phyloP scores from a whole-genome alignment of 2,329 filamentous ascomycete genomes.

The Fusarium floridanum region DNA sequence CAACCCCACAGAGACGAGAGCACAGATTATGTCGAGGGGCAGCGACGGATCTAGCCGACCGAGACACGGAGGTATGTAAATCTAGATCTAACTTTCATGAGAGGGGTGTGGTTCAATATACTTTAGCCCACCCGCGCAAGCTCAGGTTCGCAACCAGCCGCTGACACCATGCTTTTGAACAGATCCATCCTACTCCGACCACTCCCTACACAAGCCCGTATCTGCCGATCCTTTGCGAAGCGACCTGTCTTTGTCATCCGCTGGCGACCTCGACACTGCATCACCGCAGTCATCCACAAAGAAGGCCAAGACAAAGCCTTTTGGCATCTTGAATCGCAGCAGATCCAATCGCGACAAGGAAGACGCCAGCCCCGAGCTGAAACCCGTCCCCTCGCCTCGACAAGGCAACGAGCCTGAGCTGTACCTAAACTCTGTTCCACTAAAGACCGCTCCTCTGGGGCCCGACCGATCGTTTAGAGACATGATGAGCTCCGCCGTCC shows the following conservation, averaged over 20 bases:
- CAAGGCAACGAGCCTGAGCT: slow-evolving; percentile 46
- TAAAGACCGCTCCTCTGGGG: slow-evolving; percentile 73
- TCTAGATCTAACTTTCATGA: slow-evolving; percentile 29
- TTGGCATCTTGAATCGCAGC: slow-evolving; percentile 65
- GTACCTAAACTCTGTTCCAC: slow-evolving; percentile 50
- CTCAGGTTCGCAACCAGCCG: slow-evolving; percentile 23
- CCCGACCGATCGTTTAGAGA: slow-evolving; percentile 77
- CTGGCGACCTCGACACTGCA: slow-evolving; percentile 60
- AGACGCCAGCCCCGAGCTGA: slow-evolving; percentile 55
- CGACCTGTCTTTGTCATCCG: slow-evolving; percentile 65
- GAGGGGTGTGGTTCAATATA: slow-evolving; percentile 21
- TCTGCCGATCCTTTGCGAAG: slow-evolving; percentile 62
- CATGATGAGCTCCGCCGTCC: slow-evolving; percentile 73
- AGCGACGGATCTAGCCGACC: slow-evolving; percentile 48
- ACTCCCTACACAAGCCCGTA: slow-evolving; percentile 54
- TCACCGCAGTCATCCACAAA: slow-evolving; percentile 54
- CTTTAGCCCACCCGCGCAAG: slow-evolving; percentile 32
- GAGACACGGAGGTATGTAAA: slow-evolving; percentile 52
- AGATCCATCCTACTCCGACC: slow-evolving; percentile 48
- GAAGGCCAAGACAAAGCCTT: slow-evolving; percentile 68
- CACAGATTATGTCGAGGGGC: slow-evolving; percentile 55
- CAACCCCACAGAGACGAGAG: slow-evolving; percentile 53
- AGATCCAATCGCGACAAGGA: slow-evolving; percentile 67
- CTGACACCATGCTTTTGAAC: slow-evolving; percentile 41
- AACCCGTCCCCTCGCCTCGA: slow-evolving; percentile 41